phyloP scores from a whole-genome alignment of 2,329 filamentous ascomycete genomes.

The Emericellopsis atlantica region DNA sequence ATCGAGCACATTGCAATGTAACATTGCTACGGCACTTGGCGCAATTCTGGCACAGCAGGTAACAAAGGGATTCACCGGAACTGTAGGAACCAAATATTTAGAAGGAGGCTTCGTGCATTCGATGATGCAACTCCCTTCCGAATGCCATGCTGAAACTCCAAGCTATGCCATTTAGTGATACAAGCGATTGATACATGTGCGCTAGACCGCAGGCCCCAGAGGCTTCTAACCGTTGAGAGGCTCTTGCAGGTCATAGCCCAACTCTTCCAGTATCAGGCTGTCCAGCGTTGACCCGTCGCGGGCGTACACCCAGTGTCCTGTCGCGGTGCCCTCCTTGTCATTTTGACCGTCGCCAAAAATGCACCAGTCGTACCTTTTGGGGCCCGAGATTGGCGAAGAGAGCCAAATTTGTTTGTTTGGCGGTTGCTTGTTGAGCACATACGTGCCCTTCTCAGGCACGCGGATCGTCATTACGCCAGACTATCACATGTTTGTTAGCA shows the following conservation, averaged over 20 bases:
- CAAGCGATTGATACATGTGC: too few relatives aligned
- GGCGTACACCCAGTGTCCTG: slow-evolving; percentile 76
- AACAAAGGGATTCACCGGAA: too few relatives aligned
- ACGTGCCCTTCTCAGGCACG: slow-evolving; percentile 60
- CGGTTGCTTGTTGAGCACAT: slow-evolving; percentile 96
- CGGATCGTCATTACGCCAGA: slow-evolving; percentile 73
- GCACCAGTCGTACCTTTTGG: slow-evolving; percentile 91
- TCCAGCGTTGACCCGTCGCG: slow-evolving; percentile 69
- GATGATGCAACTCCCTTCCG: too few relatives aligned
- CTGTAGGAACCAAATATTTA: too few relatives aligned
- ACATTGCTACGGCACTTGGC: too few relatives aligned
- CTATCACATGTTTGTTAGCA: slow-evolving; percentile 29
- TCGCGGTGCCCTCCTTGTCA: slow-evolving; percentile 64
- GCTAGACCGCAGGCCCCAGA: neutral
- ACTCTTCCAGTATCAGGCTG: slow-evolving; percentile 61
- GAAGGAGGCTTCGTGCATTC: too few relatives aligned
- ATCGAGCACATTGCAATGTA: too few relatives aligned
- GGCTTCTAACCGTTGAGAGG: slow-evolving; percentile 11
- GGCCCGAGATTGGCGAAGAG: slow-evolving; percentile 78
- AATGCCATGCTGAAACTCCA: too few relatives aligned
- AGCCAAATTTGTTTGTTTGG: slow-evolving; percentile 98
- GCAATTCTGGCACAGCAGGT: too few relatives aligned
- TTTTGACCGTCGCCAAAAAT: slow-evolving; percentile 54
- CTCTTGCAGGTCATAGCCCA: slow-evolving; percentile 50
- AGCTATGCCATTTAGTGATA: too few relatives aligned